Evolutionary conservation across 306 rosid genomes (phyloP).

Genomic region (Rosa chinensis): DNA sequence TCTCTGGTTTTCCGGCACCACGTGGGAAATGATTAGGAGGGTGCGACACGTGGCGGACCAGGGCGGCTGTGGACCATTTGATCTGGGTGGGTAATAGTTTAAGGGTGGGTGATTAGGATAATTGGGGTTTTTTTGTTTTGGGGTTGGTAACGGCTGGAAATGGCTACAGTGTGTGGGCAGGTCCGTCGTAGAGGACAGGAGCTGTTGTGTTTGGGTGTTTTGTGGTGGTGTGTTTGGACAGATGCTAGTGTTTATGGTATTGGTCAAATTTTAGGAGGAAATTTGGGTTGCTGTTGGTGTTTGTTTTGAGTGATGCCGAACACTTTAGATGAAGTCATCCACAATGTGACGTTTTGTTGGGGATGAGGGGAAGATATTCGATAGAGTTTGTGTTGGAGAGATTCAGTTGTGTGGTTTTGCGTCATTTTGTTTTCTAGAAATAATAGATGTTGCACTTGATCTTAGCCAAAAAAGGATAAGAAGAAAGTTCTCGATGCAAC

Average conservation of each 20-base stretch:
- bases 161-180: background rate
- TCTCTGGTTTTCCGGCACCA: slow-evolving; percentile 60
- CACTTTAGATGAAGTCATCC: background rate
- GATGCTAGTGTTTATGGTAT: background rate
- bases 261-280: background rate
- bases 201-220: slow-evolving; percentile 15
- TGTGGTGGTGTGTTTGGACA: background rate
- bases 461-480: too few species aligned
- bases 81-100: background rate
- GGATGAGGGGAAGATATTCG: background rate
- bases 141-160: slow-evolving; percentile 9
- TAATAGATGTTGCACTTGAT: background rate
- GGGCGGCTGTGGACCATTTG: slow-evolving; percentile 24
- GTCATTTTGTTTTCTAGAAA: background rate
- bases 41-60: slow-evolving; percentile 49
- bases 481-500: background rate
- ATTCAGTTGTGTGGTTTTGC: background rate
- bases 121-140: background rate
- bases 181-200: background rate
- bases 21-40: slow-evolving; percentile 48
- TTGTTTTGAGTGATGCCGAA: background rate
- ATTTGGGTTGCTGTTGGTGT: background rate
- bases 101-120: background rate
- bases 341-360: background rate
- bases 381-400: background rate